phyloP scores from a whole-genome alignment of 148 eudicot species.

The Chenopodium quinoa region DNA sequence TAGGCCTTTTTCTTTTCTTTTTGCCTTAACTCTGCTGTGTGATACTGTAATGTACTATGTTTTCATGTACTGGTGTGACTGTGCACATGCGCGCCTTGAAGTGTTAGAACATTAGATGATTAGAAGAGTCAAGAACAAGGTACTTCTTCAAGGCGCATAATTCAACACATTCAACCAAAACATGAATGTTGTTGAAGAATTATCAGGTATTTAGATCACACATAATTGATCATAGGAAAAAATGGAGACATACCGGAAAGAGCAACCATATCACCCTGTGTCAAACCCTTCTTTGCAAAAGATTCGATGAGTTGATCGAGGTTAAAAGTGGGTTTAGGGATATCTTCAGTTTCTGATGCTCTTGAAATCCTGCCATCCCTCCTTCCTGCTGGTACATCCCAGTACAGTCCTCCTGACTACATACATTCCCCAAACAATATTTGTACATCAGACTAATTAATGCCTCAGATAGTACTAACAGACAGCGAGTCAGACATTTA shows the following conservation, averaged over 20 bases:
- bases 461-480: not conserved
- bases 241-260: slow-evolving; percentile 26
- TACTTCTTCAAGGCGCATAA: not conserved
- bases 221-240: not conserved
- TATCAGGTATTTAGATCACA: not conserved
- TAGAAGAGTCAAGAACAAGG: not conserved
- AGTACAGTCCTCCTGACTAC: slow-evolving; percentile 26
- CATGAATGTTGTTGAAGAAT: no score
- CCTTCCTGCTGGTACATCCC: slow-evolving; percentile 43
- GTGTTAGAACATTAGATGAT: not conserved
- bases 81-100: not conserved
- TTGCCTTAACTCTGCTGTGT: not conserved
- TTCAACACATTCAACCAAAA: no score
- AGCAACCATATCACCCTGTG: slow-evolving; percentile 38
- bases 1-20: not conserved
- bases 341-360: slow-evolving; percentile 36
- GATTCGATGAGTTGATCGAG: slow-evolving; percentile 20
- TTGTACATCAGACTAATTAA: not conserved
- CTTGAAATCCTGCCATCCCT: slow-evolving; percentile 44
- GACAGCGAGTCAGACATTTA: not conserved
- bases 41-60: not conserved
- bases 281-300: slow-evolving; percentile 39
- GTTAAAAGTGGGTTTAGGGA: slow-evolving; percentile 34
- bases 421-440: not conserved
- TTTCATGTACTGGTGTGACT: not conserved